Percentiles rank a stretch among this genome's conserved stretches.
These are phyloP conservation scores for Exsudoporus floridanus DNA, from an alignment of 1,284 basidiomycete species.

Conservation along the genomic window DNA sequence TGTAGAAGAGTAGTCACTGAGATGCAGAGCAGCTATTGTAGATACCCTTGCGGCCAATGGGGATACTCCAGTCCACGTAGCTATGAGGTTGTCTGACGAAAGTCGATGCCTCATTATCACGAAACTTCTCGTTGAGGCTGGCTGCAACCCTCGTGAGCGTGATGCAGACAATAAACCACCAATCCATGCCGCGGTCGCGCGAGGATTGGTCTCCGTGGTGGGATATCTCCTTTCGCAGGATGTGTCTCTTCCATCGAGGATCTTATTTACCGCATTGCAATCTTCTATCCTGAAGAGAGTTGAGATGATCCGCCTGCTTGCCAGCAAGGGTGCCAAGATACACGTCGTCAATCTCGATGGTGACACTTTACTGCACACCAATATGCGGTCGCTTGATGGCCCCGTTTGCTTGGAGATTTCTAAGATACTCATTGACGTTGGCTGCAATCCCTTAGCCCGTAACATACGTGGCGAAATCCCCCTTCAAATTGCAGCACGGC, in stretches of 20 bases:
- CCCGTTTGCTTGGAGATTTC: constrained; percentile 1
- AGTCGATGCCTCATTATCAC: background rate
- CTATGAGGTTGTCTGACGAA: background rate
- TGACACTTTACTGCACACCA: background rate
- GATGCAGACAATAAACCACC: constrained; percentile 2
- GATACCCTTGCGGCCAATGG: constrained; percentile 2
- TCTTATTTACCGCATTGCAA: constrained; percentile 1
- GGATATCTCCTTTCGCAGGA: constrained; percentile 3
- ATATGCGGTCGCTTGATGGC: no score
- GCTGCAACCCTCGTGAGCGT: background rate
- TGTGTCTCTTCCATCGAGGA: background rate
- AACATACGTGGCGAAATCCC: constrained; percentile 1
- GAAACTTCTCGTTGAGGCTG: constrained; percentile 1
- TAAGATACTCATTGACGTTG: background rate
- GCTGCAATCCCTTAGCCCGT: background rate
- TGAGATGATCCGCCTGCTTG: constrained; percentile 6
- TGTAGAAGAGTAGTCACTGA: background rate
- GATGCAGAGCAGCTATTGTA: background rate
- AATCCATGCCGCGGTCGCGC: background rate
- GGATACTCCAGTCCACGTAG: constrained; percentile 6
- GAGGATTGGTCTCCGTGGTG: constrained; percentile 3
- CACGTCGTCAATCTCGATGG: background rate
- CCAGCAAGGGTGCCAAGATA: background rate
- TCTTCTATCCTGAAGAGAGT: background rate
- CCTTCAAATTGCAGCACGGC: constrained; percentile 1